Percentiles rank a stretch among this genome's conserved stretches.
Evolutionary conservation across 192 early-diverging fungal species (phyloP).

Genomic region (Podila epigama): DNA sequence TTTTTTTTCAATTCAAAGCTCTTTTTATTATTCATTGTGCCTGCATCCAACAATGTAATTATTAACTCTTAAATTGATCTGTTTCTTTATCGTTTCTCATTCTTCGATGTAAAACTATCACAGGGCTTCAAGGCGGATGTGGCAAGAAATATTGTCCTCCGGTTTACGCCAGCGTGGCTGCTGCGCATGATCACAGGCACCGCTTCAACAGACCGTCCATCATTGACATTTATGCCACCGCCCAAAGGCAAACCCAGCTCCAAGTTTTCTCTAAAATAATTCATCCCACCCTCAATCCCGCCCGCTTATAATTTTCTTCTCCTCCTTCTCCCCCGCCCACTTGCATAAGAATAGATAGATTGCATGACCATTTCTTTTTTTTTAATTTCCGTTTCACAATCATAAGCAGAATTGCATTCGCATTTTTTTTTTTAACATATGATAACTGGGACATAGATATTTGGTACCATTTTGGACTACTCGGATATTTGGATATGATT

Average conservation of each 20-base stretch:
- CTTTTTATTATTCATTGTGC: background rate
- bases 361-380: background rate
- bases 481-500: too few species aligned
- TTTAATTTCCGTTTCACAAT: too few species aligned
- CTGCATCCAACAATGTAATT: background rate
- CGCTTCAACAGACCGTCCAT: conserved; percentile 10
- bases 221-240: conserved; percentile 10
- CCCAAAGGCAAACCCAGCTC: conserved; percentile 5
- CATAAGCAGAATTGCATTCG: too few species aligned
- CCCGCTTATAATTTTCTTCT: background rate
- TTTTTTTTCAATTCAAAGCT: background rate
- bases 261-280: too few species aligned
- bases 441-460: too few species aligned
- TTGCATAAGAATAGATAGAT: background rate
- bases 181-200: conserved; percentile 41
- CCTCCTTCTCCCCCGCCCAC: background rate
- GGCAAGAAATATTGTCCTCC: conserved; percentile 35
- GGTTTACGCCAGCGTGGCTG: conserved; percentile 33
- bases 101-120: background rate
- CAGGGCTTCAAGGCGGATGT: conserved; percentile 43
- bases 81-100: background rate
- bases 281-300: background rate
- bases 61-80: background rate
- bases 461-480: too few species aligned
- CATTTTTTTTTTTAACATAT: too few species aligned